Percentiles rank a stretch among this genome's conserved stretches.
Evolutionary conservation across 768 basidiomycete genomes (phyloP).

Genomic region (Cytidiella melzeri): DNA sequence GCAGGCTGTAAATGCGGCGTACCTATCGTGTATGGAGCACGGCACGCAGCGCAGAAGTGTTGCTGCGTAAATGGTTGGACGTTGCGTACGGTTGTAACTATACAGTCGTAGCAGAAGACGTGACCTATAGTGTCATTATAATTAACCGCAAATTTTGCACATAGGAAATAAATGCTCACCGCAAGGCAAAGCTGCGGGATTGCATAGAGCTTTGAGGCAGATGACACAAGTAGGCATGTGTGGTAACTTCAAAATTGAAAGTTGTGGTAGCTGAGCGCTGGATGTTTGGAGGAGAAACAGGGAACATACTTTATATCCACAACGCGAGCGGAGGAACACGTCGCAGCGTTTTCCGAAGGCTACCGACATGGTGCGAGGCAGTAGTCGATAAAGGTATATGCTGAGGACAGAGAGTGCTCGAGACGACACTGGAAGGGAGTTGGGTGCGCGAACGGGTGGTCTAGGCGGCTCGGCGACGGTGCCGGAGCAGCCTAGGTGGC

Average conservation of each 20-base stretch:
- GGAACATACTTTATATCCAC: background rate
- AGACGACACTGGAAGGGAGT: background rate
- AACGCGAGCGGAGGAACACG: background rate
- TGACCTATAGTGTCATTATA: constrained; percentile 39
- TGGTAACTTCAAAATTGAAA: too few relatives aligned
- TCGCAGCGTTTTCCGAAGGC: background rate
- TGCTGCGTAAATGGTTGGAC: constrained; percentile 39
- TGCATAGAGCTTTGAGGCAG: constrained; percentile 49
- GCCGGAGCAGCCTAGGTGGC: background rate
- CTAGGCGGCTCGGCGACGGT: background rate
- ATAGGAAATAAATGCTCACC: constrained; percentile 34
- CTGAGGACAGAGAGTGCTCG: background rate
- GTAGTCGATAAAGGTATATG: too few relatives aligned
- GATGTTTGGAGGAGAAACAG: too few relatives aligned
- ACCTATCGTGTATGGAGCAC: constrained; percentile 51
- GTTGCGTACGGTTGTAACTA: constrained; percentile 43
- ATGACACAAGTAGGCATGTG: constrained; percentile 52
- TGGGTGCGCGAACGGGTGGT: background rate
- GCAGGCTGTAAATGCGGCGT: constrained; percentile 10
- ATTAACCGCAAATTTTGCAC: background rate
- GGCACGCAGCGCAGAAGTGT: constrained; percentile 56
- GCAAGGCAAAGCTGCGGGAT: constrained; percentile 57
- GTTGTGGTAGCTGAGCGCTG: too few relatives aligned
- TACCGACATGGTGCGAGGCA: background rate
- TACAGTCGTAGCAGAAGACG: constrained; percentile 58